A percentile compares a stretch with the other conserved stretches of the same genome.
These are phyloP conservation scores for Bipolaris victoriae DNA, from an alignment of 2,329 filamentous ascomycete genomes.

Conservation along the genomic window DNA sequence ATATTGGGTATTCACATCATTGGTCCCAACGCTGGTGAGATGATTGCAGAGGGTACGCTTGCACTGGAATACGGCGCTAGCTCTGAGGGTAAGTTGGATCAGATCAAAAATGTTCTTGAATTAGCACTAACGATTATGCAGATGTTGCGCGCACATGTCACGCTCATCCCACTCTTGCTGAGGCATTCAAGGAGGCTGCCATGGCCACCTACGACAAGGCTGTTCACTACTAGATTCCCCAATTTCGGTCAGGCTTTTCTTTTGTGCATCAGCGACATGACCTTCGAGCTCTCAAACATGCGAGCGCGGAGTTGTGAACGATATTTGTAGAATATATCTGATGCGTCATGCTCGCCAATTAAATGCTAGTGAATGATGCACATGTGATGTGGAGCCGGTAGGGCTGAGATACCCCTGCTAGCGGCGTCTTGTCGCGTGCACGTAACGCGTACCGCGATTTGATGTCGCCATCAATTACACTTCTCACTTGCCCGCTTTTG, in stretches of 20 bases:
- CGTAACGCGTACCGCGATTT: conserved; percentile 41
- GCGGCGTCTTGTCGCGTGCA: conserved; percentile 29
- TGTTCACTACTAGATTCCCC: conserved; percentile 77
- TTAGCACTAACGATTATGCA: conserved; percentile 26
- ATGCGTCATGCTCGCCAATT: conserved; percentile 39
- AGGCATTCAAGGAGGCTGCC: conserved; percentile 99
- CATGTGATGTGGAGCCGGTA: conserved; percentile 22
- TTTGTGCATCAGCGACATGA: conserved; percentile 46
- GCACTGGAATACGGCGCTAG: conserved; percentile 96
- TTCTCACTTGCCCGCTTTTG: conserved; percentile 19
- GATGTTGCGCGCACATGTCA: conserved; percentile 77
- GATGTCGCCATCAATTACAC: conserved; percentile 24
- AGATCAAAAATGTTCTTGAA: not conserved
- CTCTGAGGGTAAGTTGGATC: conserved; percentile 76
- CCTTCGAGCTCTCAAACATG: conserved; percentile 39
- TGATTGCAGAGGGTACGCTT: conserved; percentile 97
- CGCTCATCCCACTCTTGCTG: conserved; percentile 92
- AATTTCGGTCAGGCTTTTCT: conserved; percentile 34
- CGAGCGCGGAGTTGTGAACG: conserved; percentile 48
- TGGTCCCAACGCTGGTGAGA: conserved; percentile 94
- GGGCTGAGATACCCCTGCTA: conserved; percentile 31
- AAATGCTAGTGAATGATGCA: conserved; percentile 17
- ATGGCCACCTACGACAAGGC: conserved; percentile 97
- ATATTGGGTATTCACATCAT: conserved; percentile 97
- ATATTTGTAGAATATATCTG: conserved; percentile 49